Evolutionary conservation across 352 stramenopile genomes (phyloP).

Genomic region (Phytophthora aleatoria): DNA sequence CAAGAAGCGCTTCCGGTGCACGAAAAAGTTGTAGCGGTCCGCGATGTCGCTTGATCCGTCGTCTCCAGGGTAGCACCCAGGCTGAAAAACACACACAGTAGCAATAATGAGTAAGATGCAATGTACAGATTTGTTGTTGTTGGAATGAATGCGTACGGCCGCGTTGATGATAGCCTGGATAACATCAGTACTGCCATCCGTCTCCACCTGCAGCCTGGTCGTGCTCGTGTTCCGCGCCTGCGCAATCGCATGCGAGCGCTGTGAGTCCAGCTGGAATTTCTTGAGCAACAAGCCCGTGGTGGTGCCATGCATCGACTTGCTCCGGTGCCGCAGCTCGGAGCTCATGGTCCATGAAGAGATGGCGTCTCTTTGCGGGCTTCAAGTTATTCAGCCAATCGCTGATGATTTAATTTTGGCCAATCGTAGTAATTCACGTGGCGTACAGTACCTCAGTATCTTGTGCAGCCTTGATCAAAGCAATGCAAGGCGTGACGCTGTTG

Average conservation of each 20-base stretch:
- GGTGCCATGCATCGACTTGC: constrained; percentile 6
- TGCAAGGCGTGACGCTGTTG: constrained; percentile 26
- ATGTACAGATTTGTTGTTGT: neutral
- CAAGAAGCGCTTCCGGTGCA: constrained; percentile 59
- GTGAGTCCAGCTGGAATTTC: constrained; percentile 19
- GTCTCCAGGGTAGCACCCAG: constrained; percentile 54
- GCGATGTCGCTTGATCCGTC: constrained; percentile 56
- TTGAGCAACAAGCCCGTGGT: constrained; percentile 27
- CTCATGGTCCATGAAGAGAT: constrained; percentile 9
- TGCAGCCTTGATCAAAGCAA: constrained; percentile 19
- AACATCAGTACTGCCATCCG: constrained; percentile 5
- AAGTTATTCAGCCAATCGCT: constrained; percentile 36
- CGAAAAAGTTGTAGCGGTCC: constrained; percentile 72
- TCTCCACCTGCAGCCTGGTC: neutral
- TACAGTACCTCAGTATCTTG: constrained; percentile 12
- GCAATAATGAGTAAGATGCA: too few species aligned
- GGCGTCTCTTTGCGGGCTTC: constrained; percentile 10
- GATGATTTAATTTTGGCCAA: constrained; percentile 23
- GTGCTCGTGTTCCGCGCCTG: neutral
- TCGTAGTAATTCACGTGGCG: constrained; percentile 32
- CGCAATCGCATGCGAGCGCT: constrained; percentile 9
- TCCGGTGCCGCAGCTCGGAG: constrained; percentile 24
- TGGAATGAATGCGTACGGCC: constrained; percentile 10
- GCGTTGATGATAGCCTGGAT: constrained; percentile 34
- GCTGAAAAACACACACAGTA: constrained; percentile 17